Conservation (phyloP, 2,329 filamentous ascomycete species). For the Talaromyces rugulosus region DNA sequence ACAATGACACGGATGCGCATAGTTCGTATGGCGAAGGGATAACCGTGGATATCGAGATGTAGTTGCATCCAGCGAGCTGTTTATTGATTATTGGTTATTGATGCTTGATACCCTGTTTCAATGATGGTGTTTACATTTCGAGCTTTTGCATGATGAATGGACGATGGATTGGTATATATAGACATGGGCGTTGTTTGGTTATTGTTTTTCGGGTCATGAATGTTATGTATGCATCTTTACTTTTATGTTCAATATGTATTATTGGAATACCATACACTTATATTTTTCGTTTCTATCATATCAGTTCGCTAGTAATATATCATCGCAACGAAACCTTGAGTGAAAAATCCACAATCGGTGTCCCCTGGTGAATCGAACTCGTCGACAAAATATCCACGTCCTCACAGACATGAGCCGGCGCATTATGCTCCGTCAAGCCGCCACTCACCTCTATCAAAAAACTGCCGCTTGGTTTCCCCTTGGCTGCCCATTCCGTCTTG, state of each 20-base stretch:
- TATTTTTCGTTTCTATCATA: too few species aligned
- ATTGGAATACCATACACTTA: not conserved
- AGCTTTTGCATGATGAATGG: not conserved
- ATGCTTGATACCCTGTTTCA: not conserved
- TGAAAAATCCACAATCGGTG: constrained; percentile 90
- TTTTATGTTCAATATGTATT: not conserved
- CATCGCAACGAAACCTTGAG: constrained; percentile 66
- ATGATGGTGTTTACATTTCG: not conserved
- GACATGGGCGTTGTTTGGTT: not conserved
- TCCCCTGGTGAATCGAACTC: constrained; percentile 94
- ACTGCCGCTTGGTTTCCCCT: constrained; percentile 57
- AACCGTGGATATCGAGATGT: constrained; percentile 36
- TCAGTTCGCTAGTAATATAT: not conserved
- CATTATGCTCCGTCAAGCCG: constrained; percentile 80
- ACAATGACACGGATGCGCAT: constrained; percentile 23
- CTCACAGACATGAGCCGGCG: constrained; percentile 64
- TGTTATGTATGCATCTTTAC: not conserved
- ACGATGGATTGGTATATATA: not conserved
- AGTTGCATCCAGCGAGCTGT: not conserved
- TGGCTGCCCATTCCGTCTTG: constrained; percentile 73
- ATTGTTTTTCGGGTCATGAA: not conserved
- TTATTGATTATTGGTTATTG: not conserved
- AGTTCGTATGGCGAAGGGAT: constrained; percentile 36
- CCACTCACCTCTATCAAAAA: constrained; percentile 92
- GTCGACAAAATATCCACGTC: constrained; percentile 96